These are phyloP conservation scores for Syzygium syzygioides DNA, from an alignment of 441 rosid species.

Conservation along the genomic window DNA sequence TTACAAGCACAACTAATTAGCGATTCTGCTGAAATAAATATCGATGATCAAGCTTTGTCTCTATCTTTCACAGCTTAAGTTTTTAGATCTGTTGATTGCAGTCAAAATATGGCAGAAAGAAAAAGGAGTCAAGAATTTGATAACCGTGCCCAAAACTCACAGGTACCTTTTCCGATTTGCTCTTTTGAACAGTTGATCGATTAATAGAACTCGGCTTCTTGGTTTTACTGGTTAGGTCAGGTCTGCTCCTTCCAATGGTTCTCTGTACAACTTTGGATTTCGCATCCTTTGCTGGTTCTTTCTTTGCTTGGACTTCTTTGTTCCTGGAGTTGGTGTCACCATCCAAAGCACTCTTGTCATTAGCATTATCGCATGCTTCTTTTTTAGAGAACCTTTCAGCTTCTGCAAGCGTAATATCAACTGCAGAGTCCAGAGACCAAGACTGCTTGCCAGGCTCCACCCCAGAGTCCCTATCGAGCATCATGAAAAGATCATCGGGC, in stretches of 20 bases:
- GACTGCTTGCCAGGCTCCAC: constrained; percentile 34
- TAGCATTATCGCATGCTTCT: constrained; percentile 19
- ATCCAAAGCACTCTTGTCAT: constrained; percentile 24
- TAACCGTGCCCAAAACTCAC: background rate
- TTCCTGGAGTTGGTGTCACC: constrained; percentile 19
- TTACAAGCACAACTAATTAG: background rate
- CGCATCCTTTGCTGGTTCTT: constrained; percentile 27
- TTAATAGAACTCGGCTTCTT: constrained; percentile 41
- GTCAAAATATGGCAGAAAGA: background rate
- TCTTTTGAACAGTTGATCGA: constrained; percentile 58
- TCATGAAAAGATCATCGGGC: constrained; percentile 63
- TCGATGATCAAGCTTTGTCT: background rate
- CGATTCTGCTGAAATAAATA: background rate
- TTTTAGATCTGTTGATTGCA: background rate
- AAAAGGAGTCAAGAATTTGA: constrained; percentile 1
- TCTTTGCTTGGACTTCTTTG: constrained; percentile 24
- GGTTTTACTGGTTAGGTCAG: constrained; percentile 25
- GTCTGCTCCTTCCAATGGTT: constrained; percentile 24
- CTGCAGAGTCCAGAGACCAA: constrained; percentile 42
- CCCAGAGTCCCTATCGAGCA: constrained; percentile 46
- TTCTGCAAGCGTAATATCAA: constrained; percentile 53
- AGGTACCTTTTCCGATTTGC: constrained; percentile 67
- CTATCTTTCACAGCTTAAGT: background rate
- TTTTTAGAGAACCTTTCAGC: constrained; percentile 26
- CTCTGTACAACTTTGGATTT: constrained; percentile 28